Conservation (phyloP, 176 grass and related monocot species). For the Chrysopogon serrulatus region DNA sequence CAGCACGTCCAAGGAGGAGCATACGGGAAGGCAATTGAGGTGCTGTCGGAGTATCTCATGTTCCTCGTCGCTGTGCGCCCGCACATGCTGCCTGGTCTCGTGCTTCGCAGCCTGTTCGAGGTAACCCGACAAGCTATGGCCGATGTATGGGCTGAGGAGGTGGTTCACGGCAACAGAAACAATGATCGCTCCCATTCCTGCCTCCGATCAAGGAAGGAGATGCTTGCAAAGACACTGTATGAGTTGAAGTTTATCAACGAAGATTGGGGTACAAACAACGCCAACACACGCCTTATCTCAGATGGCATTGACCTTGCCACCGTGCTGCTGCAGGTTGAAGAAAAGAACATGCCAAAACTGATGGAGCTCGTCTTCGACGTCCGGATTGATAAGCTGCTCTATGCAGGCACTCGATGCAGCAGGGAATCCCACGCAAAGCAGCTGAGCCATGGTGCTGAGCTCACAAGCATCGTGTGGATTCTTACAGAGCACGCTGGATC, state of each 20-base stretch:
- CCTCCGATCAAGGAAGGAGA: too few relatives aligned
- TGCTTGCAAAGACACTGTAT: too few relatives aligned
- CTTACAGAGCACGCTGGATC: not conserved
- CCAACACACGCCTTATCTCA: too few relatives aligned
- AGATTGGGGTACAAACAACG: not conserved
- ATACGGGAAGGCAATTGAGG: not conserved
- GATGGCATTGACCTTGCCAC: too few relatives aligned
- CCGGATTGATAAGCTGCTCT: not conserved
- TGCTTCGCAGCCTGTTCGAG: not conserved
- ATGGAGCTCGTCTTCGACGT: not conserved
- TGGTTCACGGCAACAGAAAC: too few relatives aligned
- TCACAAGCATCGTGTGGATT: conserved; percentile 2
- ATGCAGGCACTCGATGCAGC: not conserved
- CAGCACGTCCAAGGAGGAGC: too few relatives aligned
- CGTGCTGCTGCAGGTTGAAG: too few relatives aligned
- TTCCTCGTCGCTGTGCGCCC: not conserved
- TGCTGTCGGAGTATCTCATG: not conserved
- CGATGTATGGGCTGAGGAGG: not conserved
- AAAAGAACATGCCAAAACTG: not conserved
- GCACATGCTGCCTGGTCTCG: not conserved
- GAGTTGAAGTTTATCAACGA: too few relatives aligned
- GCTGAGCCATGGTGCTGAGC: conserved; percentile 8
- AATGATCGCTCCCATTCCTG: too few relatives aligned
- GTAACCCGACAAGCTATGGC: not conserved
- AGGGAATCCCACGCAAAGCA: conserved; percentile 1